Percentiles rank a stretch among this genome's conserved stretches.
Conservation (phyloP, 768 basidiomycete species). For the Boletus speciosus region DNA sequence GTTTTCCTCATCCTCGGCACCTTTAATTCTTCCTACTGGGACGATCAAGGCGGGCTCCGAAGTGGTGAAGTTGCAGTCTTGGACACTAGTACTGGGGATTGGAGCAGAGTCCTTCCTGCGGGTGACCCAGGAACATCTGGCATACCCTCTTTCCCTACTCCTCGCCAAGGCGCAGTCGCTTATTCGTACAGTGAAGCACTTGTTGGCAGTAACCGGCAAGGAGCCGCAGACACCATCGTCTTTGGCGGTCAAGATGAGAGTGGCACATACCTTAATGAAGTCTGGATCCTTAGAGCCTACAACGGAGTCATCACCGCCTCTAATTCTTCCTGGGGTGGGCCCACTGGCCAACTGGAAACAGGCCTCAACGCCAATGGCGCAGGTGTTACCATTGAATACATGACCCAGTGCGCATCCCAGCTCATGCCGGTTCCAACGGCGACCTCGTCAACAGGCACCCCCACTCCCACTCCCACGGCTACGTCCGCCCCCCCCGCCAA, state of each 20-base stretch:
- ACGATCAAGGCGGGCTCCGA: conserved; percentile 57
- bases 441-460: conserved; percentile 15
- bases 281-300: conserved; percentile 79
- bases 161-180: conserved; percentile 68
- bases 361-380: conserved; percentile 64
- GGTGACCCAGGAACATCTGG: conserved; percentile 60
- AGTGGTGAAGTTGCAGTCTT: conserved; percentile 74
- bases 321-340: conserved; percentile 61
- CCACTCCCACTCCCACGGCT: conserved; percentile 11
- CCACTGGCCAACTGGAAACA: conserved; percentile 56
- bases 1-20: conserved; percentile 68
- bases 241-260: conserved; percentile 71
- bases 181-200: conserved; percentile 52
- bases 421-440: conserved; percentile 25
- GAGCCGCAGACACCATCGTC: conserved; percentile 66
- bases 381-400: conserved; percentile 60
- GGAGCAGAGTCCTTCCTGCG: conserved; percentile 72
- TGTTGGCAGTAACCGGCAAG: conserved; percentile 49
- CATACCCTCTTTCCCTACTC: conserved; percentile 51
- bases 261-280: conserved; percentile 66
- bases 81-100: conserved; percentile 55
- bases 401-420: conserved; percentile 56
- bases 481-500: conserved; percentile 10
- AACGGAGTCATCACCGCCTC: conserved; percentile 56
- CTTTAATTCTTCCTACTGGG: conserved; percentile 61